Percentiles rank a stretch among this genome's conserved stretches.
Evolutionary conservation across 2,329 filamentous ascomycete genomes (phyloP).

Genomic region (Calonectria hawksworthii): DNA sequence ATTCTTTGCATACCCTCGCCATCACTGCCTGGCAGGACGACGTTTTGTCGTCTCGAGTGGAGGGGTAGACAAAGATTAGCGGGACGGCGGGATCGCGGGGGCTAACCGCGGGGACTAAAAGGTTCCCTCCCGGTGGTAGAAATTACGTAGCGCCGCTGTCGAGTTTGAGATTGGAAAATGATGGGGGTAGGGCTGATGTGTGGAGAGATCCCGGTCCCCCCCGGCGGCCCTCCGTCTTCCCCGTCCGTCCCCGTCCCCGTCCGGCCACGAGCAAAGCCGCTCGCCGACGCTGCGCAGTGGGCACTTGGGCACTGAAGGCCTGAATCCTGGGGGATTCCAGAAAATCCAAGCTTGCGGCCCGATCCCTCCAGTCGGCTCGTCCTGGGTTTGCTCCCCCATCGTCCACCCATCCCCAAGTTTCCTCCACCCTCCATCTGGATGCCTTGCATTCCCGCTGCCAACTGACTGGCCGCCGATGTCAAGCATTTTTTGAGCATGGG

Average conservation of each 20-base stretch:
- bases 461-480: constrained; percentile 18
- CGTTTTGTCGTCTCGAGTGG: constrained; percentile 3
- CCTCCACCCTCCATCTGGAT: constrained; percentile 18
- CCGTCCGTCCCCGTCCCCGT: constrained; percentile 19
- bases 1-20: neutral
- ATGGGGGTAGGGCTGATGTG: constrained; percentile 33
- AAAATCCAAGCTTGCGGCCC: constrained; percentile 14
- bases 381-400: neutral
- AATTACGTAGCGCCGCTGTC: constrained; percentile 24
- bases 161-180: constrained; percentile 16
- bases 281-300: constrained; percentile 15
- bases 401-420: constrained; percentile 20
- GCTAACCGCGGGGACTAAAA: constrained; percentile 29
- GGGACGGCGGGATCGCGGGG: constrained; percentile 25
- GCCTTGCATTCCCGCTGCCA: constrained; percentile 26
- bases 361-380: constrained; percentile 1
- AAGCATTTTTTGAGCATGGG: constrained; percentile 8
- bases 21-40: neutral
- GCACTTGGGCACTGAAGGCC: constrained; percentile 10
- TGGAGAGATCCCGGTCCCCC: constrained; percentile 29
- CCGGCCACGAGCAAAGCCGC: constrained; percentile 21
- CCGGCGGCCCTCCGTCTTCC: neutral
- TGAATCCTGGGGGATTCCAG: constrained; percentile 19
- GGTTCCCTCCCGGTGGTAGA: constrained; percentile 19
- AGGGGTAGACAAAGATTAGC: constrained; percentile 17